Base-by-base conservation (phyloP, 768 basidiomycete species). In the Boletus bicolor region DNA sequence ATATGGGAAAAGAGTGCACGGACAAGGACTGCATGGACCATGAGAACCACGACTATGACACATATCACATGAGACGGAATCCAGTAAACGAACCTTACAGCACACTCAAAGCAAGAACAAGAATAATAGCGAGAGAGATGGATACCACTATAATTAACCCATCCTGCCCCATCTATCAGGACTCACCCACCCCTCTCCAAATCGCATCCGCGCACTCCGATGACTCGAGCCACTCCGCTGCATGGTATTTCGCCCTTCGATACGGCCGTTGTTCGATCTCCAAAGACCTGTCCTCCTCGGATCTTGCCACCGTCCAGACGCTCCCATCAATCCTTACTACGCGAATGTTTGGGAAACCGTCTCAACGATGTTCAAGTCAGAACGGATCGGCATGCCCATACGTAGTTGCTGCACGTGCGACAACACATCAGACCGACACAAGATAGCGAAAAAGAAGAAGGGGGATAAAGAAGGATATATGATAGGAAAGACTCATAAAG, bases 181-280 rank as follows among this genome's bases (percentile, higher is more conserved):
- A 8, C 12, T 47, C 39, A 19, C 42, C 58, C 2, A 69, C 68
- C 0, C 68, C 64, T 44, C 30, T 57, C 67, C 70, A 69, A 14
- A 75, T 62, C 30, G 84, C 84, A 57, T 84, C 81, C 57, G 80
- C 80, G 59, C 86, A 87, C 0, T 81, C 84, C 37, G 80, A 67
- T 75, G 83, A 84, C 65, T 86, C 84, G 26, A 88, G 72, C 84
- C 84, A 86, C 61, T 86, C 84, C 15, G 68, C 70, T 4, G 76
- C 74, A 56, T 84, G 79, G 59, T 81, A 82, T 58, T 73, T 68
- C 24, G 74, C 78, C 37, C 82, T 72, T 56, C 79, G 68, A 55
- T 76, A 77, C 5, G 85, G 78, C 82, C 85, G 87, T 53, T 77
- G 78, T 49, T 82, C 82, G 32, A 82, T 63, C 55, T 80, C 77